Evolutionary conservation across 192 early-diverging fungal genomes (phyloP).

Genomic region (Linnemannia zychae): DNA sequence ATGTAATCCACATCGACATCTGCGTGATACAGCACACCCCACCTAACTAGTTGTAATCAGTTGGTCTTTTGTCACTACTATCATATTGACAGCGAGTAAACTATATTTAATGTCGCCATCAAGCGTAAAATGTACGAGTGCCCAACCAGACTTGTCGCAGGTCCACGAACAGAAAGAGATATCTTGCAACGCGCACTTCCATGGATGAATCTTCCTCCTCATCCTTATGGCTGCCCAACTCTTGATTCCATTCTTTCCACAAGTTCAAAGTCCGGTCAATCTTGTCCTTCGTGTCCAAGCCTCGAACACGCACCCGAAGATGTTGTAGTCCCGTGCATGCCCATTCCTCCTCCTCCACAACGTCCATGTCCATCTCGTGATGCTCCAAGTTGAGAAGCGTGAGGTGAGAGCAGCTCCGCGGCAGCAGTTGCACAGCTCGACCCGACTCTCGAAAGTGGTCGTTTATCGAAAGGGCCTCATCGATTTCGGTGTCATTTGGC

Average conservation of each 20-base stretch:
- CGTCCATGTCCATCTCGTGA: slow-evolving; percentile 28
- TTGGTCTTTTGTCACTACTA: no score
- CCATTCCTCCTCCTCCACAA: slow-evolving; percentile 20
- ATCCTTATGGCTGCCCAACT: no score
- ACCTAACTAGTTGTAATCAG: no score
- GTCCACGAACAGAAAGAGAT: no score
- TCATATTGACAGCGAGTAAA: no score
- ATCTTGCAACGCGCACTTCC: no score
- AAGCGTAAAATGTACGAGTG: no score
- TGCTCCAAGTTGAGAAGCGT: not conserved
- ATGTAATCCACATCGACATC: no score
- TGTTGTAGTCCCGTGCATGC: slow-evolving; percentile 12
- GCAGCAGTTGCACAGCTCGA: slow-evolving; percentile 21
- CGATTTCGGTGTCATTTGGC: not conserved
- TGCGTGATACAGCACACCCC: no score
- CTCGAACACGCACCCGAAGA: slow-evolving; percentile 18
- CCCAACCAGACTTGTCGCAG: no score
- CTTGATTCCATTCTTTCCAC: not conserved
- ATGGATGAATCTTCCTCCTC: no score
- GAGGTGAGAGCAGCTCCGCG: slow-evolving; percentile 5
- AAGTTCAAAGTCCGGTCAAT: not conserved
- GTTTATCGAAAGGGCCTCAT: not conserved
- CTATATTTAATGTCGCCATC: no score
- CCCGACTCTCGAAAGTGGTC: slow-evolving; percentile 15
- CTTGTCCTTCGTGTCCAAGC: slow-evolving; percentile 25